A percentile compares a stretch with the other conserved stretches of the same genome.
phyloP scores from a whole-genome alignment of 2,329 filamentous ascomycete species.

The Cadophora malorum region DNA sequence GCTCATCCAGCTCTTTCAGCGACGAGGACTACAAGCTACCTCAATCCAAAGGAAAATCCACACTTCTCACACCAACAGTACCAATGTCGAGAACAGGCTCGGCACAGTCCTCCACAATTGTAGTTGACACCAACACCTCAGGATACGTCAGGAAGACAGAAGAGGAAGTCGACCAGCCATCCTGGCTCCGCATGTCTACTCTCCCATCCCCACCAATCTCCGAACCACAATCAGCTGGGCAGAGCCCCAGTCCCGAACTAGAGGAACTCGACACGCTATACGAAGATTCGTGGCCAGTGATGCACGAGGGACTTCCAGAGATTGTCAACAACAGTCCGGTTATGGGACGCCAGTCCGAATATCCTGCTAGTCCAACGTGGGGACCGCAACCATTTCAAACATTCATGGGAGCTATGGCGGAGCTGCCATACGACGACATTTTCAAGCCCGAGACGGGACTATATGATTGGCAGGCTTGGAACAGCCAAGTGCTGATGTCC shows the following conservation, averaged over 20 bases:
- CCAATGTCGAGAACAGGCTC: constrained; percentile 38
- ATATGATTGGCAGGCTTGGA: constrained; percentile 45
- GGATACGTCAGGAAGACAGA: constrained; percentile 11
- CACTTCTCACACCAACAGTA: constrained; percentile 28
- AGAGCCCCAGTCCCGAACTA: constrained; percentile 26
- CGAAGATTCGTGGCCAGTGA: constrained; percentile 41
- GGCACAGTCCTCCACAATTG: constrained; percentile 35
- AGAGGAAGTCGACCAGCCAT: constrained; percentile 25
- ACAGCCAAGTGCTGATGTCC: constrained; percentile 41
- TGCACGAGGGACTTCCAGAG: constrained; percentile 34
- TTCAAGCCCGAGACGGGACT: constrained; percentile 42
- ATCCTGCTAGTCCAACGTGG: constrained; percentile 41
- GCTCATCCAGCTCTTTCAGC: constrained; percentile 19
- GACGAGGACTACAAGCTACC: constrained; percentile 22
- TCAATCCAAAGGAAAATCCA: constrained; percentile 16
- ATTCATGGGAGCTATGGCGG: constrained; percentile 44
- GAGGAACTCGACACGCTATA: constrained; percentile 42
- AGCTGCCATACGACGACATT: constrained; percentile 44
- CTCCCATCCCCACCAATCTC: constrained; percentile 42
- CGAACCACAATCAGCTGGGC: constrained; percentile 27
- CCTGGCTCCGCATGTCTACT: constrained; percentile 35
- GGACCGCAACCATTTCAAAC: constrained; percentile 43
- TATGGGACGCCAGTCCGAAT: constrained; percentile 36
- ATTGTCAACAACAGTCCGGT: constrained; percentile 31
- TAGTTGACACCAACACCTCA: constrained; percentile 32